Conservation (phyloP, 176 grass and related monocot genomes). For the Thinopyrum elongatum region DNA sequence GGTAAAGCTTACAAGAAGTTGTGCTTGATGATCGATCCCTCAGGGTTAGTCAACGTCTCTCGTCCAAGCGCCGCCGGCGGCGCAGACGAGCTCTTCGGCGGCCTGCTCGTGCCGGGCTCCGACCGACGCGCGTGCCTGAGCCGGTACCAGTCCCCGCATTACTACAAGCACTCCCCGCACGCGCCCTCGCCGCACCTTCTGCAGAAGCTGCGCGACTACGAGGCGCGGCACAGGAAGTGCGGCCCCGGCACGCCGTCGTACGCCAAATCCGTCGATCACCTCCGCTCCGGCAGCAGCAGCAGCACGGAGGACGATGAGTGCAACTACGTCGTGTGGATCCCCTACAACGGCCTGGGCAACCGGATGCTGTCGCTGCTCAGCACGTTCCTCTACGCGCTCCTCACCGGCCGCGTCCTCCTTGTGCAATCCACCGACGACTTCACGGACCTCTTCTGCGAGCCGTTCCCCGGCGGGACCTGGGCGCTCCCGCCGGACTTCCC, state of each 20-base stretch:
- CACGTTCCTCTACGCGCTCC: constrained; percentile 59
- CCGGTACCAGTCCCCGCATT: constrained; percentile 26
- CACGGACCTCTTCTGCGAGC: constrained; percentile 67
- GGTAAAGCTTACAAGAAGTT: not conserved
- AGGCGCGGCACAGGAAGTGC: constrained; percentile 53
- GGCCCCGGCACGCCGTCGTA: constrained; percentile 47
- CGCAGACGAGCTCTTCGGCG: constrained; percentile 45
- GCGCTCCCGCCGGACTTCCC: constrained; percentile 48
- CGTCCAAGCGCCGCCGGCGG: not conserved
- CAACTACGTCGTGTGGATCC: constrained; percentile 49
- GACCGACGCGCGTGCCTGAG: constrained; percentile 41
- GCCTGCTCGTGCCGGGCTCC: constrained; percentile 10
- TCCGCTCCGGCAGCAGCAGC: constrained; percentile 27
- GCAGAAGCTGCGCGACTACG: constrained; percentile 48
- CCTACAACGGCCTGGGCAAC: constrained; percentile 59
- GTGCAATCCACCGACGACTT: constrained; percentile 27
- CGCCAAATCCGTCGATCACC: constrained; percentile 28
- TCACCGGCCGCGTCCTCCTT: constrained; percentile 55
- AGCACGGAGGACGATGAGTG: constrained; percentile 25
- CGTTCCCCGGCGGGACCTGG: constrained; percentile 61
- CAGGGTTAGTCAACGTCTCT: constrained; percentile 1
- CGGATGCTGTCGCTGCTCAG: constrained; percentile 47
- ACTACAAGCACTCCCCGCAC: constrained; percentile 33
- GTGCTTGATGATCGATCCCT: not conserved
- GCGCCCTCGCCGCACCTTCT: constrained; percentile 37